These are phyloP conservation scores for Dictyophora rubrovolvata DNA, from an alignment of 768 basidiomycete species.

Conservation along the genomic window DNA sequence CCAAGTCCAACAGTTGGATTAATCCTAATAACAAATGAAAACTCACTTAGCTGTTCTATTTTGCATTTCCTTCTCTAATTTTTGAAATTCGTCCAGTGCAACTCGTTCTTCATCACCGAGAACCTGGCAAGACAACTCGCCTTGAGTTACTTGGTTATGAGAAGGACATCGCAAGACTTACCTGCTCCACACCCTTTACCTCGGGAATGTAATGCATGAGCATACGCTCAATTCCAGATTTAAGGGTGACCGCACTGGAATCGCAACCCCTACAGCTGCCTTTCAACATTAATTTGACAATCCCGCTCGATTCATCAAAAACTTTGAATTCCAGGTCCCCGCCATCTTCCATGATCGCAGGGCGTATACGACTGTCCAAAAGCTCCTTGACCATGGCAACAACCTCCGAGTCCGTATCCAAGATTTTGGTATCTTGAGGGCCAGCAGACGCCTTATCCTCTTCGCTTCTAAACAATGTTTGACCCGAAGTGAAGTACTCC, in stretches of 20 bases:
- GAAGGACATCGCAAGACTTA: conserved; percentile 15
- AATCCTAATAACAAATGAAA: conserved; percentile 29
- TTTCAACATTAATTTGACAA: conserved; percentile 86
- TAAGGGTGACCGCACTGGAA: conserved; percentile 89
- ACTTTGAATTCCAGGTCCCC: conserved; percentile 96
- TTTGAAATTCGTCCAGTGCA: conserved; percentile 79
- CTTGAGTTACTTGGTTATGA: neutral
- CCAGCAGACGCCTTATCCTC: conserved; percentile 74
- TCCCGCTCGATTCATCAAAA: conserved; percentile 60
- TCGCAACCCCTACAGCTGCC: conserved; percentile 95
- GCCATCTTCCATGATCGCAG: conserved; percentile 98
- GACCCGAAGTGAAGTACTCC: conserved; percentile 94
- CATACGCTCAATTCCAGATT: conserved; percentile 97
- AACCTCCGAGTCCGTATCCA: conserved; percentile 92
- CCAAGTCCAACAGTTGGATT: conserved; percentile 5
- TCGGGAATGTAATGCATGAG: conserved; percentile 98
- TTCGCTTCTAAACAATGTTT: conserved; percentile 74
- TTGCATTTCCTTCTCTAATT: conserved; percentile 64
- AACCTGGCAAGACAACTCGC: conserved; percentile 40
- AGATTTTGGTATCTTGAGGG: conserved; percentile 85
- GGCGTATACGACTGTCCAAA: conserved; percentile 87
- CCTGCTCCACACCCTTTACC: conserved; percentile 87
- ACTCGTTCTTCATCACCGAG: conserved; percentile 84
- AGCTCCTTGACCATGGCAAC: conserved; percentile 99
- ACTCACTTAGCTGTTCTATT: conserved; percentile 32